Conservation (phyloP, 805 yeast genomes). For the Saturnispora diversa region DNA sequence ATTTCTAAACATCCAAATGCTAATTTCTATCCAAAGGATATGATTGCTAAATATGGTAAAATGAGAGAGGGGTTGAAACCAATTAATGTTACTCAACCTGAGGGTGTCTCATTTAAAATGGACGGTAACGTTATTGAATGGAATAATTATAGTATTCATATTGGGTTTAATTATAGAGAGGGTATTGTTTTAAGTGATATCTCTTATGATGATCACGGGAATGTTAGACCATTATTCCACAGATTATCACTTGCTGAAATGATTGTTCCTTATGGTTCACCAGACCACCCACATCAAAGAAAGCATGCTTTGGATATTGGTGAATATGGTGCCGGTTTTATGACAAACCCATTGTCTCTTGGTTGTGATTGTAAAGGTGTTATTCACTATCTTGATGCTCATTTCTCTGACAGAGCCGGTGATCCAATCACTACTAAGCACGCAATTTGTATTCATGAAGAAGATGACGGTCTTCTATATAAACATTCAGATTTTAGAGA, state of each 20-base stretch:
- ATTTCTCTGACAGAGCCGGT: constrained; percentile 59
- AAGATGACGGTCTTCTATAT: constrained; percentile 71
- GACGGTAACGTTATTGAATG: constrained; percentile 62
- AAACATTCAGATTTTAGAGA: constrained; percentile 84
- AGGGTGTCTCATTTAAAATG: constrained; percentile 72
- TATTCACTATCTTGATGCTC: constrained; percentile 77
- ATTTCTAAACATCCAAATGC: constrained; percentile 61
- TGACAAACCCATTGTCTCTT: constrained; percentile 69
- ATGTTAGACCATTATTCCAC: constrained; percentile 66
- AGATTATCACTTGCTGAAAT: constrained; percentile 71
- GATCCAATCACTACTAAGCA: constrained; percentile 63
- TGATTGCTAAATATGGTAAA: constrained; percentile 53
- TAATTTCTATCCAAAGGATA: constrained; percentile 59
- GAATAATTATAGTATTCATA: constrained; percentile 71
- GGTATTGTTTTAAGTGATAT: constrained; percentile 74
- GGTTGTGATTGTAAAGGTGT: constrained; percentile 87
- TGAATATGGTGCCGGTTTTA: constrained; percentile 81
- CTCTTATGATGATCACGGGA: constrained; percentile 67
- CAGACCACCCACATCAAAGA: constrained; percentile 74
- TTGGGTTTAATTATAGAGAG: constrained; percentile 81
- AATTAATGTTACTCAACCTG: constrained; percentile 67
- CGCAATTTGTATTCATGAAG: constrained; percentile 80
- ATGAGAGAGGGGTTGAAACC: constrained; percentile 60
- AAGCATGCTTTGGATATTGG: constrained; percentile 84
- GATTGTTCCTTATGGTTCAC: constrained; percentile 81